Evolutionary conservation across 1,284 basidiomycete genomes (phyloP).

Genomic region (Hemileia vastatrix): DNA sequence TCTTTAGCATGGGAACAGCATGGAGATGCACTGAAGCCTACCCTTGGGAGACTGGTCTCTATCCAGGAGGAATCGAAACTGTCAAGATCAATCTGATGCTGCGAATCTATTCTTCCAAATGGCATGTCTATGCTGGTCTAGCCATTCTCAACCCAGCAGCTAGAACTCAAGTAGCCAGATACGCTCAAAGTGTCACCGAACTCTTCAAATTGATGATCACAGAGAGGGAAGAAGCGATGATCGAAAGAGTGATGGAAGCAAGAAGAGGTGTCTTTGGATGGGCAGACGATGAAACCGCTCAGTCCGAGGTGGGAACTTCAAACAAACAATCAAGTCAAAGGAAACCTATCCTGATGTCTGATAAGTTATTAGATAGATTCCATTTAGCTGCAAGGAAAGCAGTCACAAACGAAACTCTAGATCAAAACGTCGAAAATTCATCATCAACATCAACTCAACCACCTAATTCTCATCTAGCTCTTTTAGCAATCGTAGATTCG

Average conservation of each 20-base stretch:
- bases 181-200: slow-evolving; percentile 70
- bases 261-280: slow-evolving; percentile 66
- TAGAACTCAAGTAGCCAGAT: slow-evolving; percentile 76
- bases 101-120: slow-evolving; percentile 94
- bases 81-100: slow-evolving; percentile 95
- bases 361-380: slow-evolving; percentile 79
- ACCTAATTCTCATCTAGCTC: slow-evolving; percentile 81
- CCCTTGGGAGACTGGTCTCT: slow-evolving; percentile 78
- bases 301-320: slow-evolving; percentile 25
- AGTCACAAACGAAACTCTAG: slow-evolving; percentile 23
- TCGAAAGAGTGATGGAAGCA: slow-evolving; percentile 64
- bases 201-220: slow-evolving; percentile 93
- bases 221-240: slow-evolving; percentile 59
- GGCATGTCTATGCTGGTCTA: slow-evolving; percentile 97
- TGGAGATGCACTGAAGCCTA: slow-evolving; percentile 71
- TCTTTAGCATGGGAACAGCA: slow-evolving; percentile 82
- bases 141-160: slow-evolving; percentile 94
- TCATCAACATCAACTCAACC: slow-evolving; percentile 29
- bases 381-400: slow-evolving; percentile 57
- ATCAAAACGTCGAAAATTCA: slow-evolving; percentile 14
- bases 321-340: slow-evolving; percentile 37
- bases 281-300: slow-evolving; percentile 31
- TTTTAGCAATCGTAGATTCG: slow-evolving; percentile 99
- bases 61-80: slow-evolving; percentile 93
- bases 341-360: slow-evolving; percentile 70